Evolutionary conservation across 2,329 filamentous ascomycete genomes (phyloP).

Genomic region (Penicillium sumatraense): DNA sequence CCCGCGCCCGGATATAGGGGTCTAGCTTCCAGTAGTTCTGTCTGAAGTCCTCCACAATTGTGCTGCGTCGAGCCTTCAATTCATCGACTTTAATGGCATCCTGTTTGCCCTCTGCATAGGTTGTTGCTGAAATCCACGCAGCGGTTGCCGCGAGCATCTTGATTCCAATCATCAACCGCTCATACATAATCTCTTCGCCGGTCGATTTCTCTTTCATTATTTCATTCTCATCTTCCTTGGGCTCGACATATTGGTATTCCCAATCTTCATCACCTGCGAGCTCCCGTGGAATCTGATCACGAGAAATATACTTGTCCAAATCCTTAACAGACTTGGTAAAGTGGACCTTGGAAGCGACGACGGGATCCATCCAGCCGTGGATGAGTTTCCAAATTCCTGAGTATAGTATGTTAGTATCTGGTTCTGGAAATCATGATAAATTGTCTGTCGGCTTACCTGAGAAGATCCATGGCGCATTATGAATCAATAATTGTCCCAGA

Average conservation of each 20-base stretch:
- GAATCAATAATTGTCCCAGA: conserved; percentile 82
- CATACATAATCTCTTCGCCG: conserved; percentile 59
- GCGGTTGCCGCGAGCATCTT: conserved; percentile 74
- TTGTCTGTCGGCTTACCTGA: conserved; percentile 65
- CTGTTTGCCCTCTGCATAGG: conserved; percentile 50
- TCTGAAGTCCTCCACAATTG: conserved; percentile 66
- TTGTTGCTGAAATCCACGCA: conserved; percentile 68
- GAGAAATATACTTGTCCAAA: conserved; percentile 73
- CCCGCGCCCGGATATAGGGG: conserved; percentile 78
- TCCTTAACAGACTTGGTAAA: conserved; percentile 82
- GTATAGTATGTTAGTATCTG: conserved; percentile 7
- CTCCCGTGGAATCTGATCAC: conserved; percentile 73
- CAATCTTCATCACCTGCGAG: conserved; percentile 83
- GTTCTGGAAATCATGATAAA: background rate
- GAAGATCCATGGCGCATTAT: conserved; percentile 96
- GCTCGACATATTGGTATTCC: conserved; percentile 80
- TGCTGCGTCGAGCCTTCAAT: conserved; percentile 52
- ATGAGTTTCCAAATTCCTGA: conserved; percentile 95
- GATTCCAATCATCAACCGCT: conserved; percentile 65
- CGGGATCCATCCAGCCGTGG: conserved; percentile 89
- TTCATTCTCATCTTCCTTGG: conserved; percentile 74
- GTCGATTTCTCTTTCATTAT: conserved; percentile 69
- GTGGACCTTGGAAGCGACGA: conserved; percentile 89
- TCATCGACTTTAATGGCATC: conserved; percentile 9
- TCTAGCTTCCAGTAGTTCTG: conserved; percentile 86